phyloP scores from a whole-genome alignment of 169 alveolate species.

The Eimeria praecox region DNA sequence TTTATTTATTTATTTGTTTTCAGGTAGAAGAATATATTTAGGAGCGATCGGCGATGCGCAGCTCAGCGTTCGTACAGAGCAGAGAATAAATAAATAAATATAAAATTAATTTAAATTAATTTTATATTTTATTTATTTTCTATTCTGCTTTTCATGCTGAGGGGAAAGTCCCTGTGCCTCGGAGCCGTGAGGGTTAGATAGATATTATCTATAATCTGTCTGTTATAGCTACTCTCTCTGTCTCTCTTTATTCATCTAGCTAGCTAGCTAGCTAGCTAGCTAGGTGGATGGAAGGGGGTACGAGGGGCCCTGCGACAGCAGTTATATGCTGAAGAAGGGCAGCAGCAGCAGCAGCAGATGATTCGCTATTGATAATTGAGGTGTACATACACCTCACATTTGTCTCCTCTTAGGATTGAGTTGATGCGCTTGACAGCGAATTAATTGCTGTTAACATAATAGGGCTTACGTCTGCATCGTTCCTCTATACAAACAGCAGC shows the following conservation, averaged over 20 bases:
- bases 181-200: slow-evolving; percentile 66
- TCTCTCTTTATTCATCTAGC: slow-evolving; percentile 39
- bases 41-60: slow-evolving; percentile 64
- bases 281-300: too few species aligned
- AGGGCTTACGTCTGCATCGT: slow-evolving; percentile 71
- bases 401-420: slow-evolving; percentile 59
- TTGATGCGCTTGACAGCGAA: not conserved
- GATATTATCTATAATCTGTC: too few species aligned
- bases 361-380: too few species aligned
- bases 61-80: slow-evolving; percentile 67
- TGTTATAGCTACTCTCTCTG: not conserved
- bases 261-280: too few species aligned
- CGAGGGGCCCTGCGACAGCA: too few species aligned
- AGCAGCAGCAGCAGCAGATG: too few species aligned
- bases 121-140: not conserved
- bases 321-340: too few species aligned
- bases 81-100: too few species aligned
- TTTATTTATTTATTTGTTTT: too few species aligned
- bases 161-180: slow-evolving; percentile 82
- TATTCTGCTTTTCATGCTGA: slow-evolving; percentile 33
- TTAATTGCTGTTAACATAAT: slow-evolving; percentile 5
- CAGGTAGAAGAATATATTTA: too few species aligned
- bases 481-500: not conserved
- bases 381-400: too few species aligned
- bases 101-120: too few species aligned